phyloP scores from a whole-genome alignment of 2,329 filamentous ascomycete genomes.

The Beauveria sp. region DNA sequence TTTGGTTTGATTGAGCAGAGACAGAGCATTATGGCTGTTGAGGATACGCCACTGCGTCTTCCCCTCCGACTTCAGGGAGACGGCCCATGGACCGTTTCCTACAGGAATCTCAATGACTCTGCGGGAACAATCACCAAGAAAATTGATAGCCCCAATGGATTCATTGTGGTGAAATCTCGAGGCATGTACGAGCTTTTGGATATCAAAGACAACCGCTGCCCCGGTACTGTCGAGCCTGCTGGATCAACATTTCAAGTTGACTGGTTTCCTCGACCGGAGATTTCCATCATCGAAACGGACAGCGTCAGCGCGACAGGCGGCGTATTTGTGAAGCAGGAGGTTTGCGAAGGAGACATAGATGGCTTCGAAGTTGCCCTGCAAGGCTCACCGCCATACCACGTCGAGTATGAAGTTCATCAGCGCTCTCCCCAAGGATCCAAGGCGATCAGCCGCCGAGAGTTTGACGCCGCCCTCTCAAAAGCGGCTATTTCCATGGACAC shows the following conservation, averaged over 20 bases:
- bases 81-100: conserved; percentile 73
- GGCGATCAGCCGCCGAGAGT: conserved; percentile 58
- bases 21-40: conserved; percentile 65
- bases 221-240: conserved; percentile 67
- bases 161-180: conserved; percentile 54
- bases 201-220: conserved; percentile 73
- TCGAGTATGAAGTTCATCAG: conserved; percentile 74
- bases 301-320: conserved; percentile 47
- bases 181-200: conserved; percentile 76
- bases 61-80: conserved; percentile 82
- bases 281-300: conserved; percentile 58
- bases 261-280: conserved; percentile 75
- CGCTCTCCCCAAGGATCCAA: conserved; percentile 59
- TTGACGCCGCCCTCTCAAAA: conserved; percentile 69
- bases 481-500: conserved; percentile 84
- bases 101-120: conserved; percentile 57
- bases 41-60: conserved; percentile 64
- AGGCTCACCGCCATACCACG: conserved; percentile 72
- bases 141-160: conserved; percentile 55
- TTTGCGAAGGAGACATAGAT: conserved; percentile 94
- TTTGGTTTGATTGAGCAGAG: conserved; percentile 84
- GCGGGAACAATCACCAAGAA: conserved; percentile 39
- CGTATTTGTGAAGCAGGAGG: conserved; percentile 64
- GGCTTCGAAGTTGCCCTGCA: conserved; percentile 72
- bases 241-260: conserved; percentile 71